phyloP scores from a whole-genome alignment of 208 protist genomes.

The Leishmania amazonensis region DNA sequence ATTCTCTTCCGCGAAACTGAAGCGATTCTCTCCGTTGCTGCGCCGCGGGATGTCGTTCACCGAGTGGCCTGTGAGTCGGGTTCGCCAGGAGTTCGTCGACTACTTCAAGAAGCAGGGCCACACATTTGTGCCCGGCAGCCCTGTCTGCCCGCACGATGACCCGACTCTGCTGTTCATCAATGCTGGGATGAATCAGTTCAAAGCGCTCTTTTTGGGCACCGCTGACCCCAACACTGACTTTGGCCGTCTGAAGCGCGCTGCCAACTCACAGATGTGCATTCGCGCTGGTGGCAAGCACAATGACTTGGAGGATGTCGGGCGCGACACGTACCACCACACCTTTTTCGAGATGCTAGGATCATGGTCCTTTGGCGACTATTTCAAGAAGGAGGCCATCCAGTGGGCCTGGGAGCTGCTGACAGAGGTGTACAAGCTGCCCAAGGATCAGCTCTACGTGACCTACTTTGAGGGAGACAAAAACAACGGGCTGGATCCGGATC shows the following conservation, averaged over 20 bases:
- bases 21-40: slow-evolving; percentile 26
- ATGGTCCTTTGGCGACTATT: slow-evolving; percentile 99
- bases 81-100: slow-evolving; percentile 94
- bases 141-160: slow-evolving; percentile 97
- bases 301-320: slow-evolving; percentile 99
- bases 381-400: slow-evolving; percentile 98
- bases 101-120: slow-evolving; percentile 95
- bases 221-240: slow-evolving; percentile 94
- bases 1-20: slow-evolving; percentile 17
- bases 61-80: slow-evolving; percentile 82
- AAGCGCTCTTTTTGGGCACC: slow-evolving; percentile 97
- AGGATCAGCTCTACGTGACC: slow-evolving; percentile 97
- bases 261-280: slow-evolving; percentile 99
- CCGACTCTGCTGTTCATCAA: slow-evolving; percentile 99
- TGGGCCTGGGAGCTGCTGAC: slow-evolving; percentile 98
- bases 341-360: slow-evolving; percentile 99
- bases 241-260: slow-evolving; percentile 93
- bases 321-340: slow-evolving; percentile 99
- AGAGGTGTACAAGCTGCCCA: slow-evolving; percentile 93
- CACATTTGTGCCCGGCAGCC: slow-evolving; percentile 90
- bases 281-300: slow-evolving; percentile 99
- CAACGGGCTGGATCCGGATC: slow-evolving; percentile 90
- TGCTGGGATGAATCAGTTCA: slow-evolving; percentile 98
- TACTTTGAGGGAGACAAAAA: slow-evolving; percentile 97
- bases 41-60: slow-evolving; percentile 31